Evolutionary conservation across 2,329 filamentous ascomycete species (phyloP).

Genomic region (Graphiopsis chlorocephala): DNA sequence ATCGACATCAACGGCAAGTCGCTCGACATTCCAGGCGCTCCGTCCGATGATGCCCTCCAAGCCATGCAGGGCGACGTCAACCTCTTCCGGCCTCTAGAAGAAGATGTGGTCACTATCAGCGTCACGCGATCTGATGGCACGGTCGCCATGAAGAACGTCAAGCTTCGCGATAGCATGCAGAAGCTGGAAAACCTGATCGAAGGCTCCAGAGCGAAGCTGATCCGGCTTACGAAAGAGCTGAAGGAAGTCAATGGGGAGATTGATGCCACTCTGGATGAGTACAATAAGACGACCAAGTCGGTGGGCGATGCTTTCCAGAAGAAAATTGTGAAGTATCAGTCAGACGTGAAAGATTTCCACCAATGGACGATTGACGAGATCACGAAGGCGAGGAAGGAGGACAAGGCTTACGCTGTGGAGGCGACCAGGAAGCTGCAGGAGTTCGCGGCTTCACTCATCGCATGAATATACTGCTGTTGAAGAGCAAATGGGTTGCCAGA

Average conservation of each 20-base stretch:
- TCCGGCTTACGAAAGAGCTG: conserved; percentile 20
- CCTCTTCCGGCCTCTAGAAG: conserved; percentile 22
- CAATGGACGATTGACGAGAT: conserved; percentile 21
- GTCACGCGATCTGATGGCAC: conserved; percentile 16
- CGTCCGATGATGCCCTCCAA: conserved; percentile 22
- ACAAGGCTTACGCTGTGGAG: conserved; percentile 16
- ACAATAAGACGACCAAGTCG: conserved; percentile 14
- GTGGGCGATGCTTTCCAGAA: conserved; percentile 17
- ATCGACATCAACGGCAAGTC: conserved; percentile 21
- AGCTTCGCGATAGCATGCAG: conserved; percentile 24
- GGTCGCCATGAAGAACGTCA: not conserved
- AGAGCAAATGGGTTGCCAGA: not conserved
- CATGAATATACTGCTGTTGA: not conserved
- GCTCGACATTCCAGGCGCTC: conserved; percentile 17
- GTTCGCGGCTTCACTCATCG: conserved; percentile 14
- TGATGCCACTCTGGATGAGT: conserved; percentile 18
- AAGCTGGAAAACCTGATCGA: conserved; percentile 18
- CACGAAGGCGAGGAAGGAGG: conserved; percentile 22
- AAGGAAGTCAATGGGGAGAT: conserved; percentile 23
- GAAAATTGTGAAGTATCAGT: conserved; percentile 19
- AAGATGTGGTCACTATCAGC: conserved; percentile 21
- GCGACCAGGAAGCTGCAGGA: conserved; percentile 24
- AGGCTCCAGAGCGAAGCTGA: conserved; percentile 18
- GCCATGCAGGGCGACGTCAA: conserved; percentile 16
- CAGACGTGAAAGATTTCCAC: conserved; percentile 20